Percentiles rank a stretch among this genome's conserved stretches.
Conservation (phyloP, 2,329 filamentous ascomycete species). For the Penicillium sp. region DNA sequence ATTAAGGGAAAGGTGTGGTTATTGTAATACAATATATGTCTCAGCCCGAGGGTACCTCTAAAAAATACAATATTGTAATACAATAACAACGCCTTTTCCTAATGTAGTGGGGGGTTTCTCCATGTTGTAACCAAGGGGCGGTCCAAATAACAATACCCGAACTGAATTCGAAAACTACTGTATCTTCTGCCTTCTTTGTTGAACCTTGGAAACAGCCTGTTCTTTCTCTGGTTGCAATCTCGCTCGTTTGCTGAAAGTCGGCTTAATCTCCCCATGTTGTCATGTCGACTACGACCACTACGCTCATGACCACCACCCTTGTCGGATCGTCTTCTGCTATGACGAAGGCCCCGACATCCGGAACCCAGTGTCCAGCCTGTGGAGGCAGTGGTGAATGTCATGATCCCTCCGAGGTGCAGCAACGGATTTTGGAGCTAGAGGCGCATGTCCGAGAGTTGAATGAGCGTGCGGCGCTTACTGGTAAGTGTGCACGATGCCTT, state of each 20-base stretch:
- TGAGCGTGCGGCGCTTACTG: conserved; percentile 50
- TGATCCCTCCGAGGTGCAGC: conserved; percentile 33
- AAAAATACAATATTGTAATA: too few relatives aligned
- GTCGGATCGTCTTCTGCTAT: conserved; percentile 30
- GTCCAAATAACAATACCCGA: too few relatives aligned
- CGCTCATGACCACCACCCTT: conserved; percentile 30
- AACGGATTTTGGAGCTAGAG: conserved; percentile 50
- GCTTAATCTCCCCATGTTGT: conserved; percentile 25
- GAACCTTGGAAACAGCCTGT: not conserved
- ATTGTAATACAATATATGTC: too few relatives aligned
- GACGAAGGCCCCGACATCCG: conserved; percentile 22
- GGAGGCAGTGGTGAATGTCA: conserved; percentile 31
- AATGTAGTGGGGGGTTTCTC: too few relatives aligned
- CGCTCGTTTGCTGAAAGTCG: conserved; percentile 3
- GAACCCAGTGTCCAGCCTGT: conserved; percentile 37
- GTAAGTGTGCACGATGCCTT: conserved; percentile 36
- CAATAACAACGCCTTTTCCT: too few relatives aligned
- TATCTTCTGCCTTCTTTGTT: not conserved
- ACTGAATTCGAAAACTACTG: too few relatives aligned
- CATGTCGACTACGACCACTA: conserved; percentile 25
- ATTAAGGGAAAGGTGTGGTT: too few relatives aligned
- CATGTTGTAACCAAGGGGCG: too few relatives aligned
- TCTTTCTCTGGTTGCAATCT: not conserved
- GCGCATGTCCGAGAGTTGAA: conserved; percentile 52
- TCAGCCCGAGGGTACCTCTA: too few relatives aligned